Conservation (phyloP, 2,329 filamentous ascomycete species). For the Cytospora leucostoma region DNA sequence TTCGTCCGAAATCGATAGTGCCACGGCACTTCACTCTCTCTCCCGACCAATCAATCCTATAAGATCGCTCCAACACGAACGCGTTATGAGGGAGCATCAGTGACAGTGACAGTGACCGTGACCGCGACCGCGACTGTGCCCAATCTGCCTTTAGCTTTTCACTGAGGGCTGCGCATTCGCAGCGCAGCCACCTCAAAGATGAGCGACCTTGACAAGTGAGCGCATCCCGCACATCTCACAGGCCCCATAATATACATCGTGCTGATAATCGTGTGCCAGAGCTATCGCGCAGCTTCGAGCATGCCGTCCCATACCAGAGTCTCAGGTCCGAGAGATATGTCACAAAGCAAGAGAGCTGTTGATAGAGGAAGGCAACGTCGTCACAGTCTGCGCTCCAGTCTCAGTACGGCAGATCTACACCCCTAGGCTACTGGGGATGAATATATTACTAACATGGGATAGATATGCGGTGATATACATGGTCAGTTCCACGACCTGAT, state of each 20-base stretch:
- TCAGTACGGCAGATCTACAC: conserved; percentile 59
- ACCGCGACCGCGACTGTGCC: too few relatives aligned
- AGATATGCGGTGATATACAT: conserved; percentile 97
- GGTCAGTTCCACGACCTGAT: conserved; percentile 96
- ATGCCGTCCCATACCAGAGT: conserved; percentile 93
- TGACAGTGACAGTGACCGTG: background rate
- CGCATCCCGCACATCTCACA: conserved; percentile 17
- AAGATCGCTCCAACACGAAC: background rate
- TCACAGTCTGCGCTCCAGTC: conserved; percentile 90
- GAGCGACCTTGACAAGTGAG: conserved; percentile 92
- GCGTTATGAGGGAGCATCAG: conserved; percentile 17
- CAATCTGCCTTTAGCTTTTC: conserved; percentile 7
- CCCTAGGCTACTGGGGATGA: background rate
- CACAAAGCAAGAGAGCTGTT: conserved; percentile 95
- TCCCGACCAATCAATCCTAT: background rate
- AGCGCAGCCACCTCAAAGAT: conserved; percentile 49
- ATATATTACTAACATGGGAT: conserved; percentile 13
- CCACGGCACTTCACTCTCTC: background rate
- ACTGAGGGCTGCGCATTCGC: conserved; percentile 21
- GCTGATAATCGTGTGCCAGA: conserved; percentile 49
- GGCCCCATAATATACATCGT: background rate
- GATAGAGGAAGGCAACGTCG: conserved; percentile 97
- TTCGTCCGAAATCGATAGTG: background rate
- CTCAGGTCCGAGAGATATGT: conserved; percentile 93
- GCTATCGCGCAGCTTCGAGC: conserved; percentile 94